Base-by-base conservation (phyloP, 202 grass and related monocot genomes). In the Eragrostis tef region DNA sequence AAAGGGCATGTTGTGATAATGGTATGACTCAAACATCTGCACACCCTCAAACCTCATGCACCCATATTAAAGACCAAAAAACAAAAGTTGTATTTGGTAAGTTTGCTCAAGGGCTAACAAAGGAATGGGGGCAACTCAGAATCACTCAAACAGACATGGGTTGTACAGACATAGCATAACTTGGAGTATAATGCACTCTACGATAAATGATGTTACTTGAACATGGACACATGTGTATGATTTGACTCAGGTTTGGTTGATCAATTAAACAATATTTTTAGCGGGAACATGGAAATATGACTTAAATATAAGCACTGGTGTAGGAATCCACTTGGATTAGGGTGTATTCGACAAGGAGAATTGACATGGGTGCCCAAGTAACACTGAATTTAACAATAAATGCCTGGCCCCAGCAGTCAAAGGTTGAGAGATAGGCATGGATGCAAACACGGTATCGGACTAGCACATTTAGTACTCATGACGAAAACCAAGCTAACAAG, bases 21-120 rank as follows among this genome's bases (percentile, higher is more conserved):
- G 34, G 12, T 57, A 57, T 42, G n/a, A 74, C 15, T 68, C 36
- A 47, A 81, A 70, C 26, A 34, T 59, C 52, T 71, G 15, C 6
- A 12, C 29, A 56, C 17, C 36, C 21, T 29, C 53, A 39, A 80
- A 56, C 50, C 12, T 69, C 39, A 17, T 27, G 26, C 15, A 29
- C 26, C 24, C 64, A 31, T 49, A 48, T 15, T 48, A 13, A 70
- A 49, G 67, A 70, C 11, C 12, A 4, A 39, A 12, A 20, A 42
- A 16, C n/a, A 70, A 11, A 70, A 21, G 20, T 13, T 47, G 21
- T 47, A 25, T 70, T 70, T 14, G 20, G 21, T 22, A 69, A 24
- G 20, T 42, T 69, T 20, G 11, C 20, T 70, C 42, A 70, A 47
- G 13, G 43, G 20, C 43, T 70, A 24, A 44, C 11, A 47, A 47